Evolutionary conservation across 805 yeast species (phyloP).

Genomic region (Nematodospora valgi): DNA sequence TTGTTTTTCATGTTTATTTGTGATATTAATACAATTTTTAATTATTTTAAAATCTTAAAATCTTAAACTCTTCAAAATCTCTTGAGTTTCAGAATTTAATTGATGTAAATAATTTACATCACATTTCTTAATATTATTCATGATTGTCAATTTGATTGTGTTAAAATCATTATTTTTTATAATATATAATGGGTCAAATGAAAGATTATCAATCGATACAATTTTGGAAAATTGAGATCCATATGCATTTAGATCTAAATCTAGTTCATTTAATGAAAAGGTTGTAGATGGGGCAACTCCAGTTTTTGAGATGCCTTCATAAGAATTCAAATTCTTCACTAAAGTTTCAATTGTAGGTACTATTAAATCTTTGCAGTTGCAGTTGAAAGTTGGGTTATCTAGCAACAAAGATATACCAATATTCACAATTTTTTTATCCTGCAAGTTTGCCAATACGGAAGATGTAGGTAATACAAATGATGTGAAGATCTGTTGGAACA

Average conservation of each 20-base stretch:
- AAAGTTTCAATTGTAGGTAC: slow-evolving; percentile 31
- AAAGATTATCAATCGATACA: slow-evolving; percentile 54
- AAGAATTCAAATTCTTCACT: slow-evolving; percentile 23
- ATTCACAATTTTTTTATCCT: slow-evolving; percentile 52
- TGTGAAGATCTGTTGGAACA: slow-evolving; percentile 48
- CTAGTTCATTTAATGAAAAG: slow-evolving; percentile 42
- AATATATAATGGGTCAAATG: slow-evolving; percentile 68
- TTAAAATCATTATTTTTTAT: slow-evolving; percentile 37
- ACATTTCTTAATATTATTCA: slow-evolving; percentile 25
- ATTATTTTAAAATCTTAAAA: slow-evolving; percentile 5
- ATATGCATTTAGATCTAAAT: slow-evolving; percentile 61
- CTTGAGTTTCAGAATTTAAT: slow-evolving; percentile 13
- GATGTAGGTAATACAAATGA: slow-evolving; percentile 54
- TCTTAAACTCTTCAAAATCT: slow-evolving; percentile 10
- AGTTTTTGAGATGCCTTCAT: slow-evolving; percentile 27
- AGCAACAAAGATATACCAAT: slow-evolving; percentile 50
- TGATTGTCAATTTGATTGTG: slow-evolving; percentile 24
- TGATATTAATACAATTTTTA: neutral
- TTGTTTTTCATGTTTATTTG: too few species aligned
- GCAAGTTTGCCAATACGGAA: slow-evolving; percentile 44
- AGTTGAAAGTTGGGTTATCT: slow-evolving; percentile 10
- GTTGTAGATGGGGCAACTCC: slow-evolving; percentile 9
- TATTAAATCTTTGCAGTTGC: slow-evolving; percentile 20
- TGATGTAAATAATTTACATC: slow-evolving; percentile 23
- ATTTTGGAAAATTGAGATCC: slow-evolving; percentile 83